phyloP scores from a whole-genome alignment of 2,329 filamentous ascomycete species.

The Huntiella abstrusa region DNA sequence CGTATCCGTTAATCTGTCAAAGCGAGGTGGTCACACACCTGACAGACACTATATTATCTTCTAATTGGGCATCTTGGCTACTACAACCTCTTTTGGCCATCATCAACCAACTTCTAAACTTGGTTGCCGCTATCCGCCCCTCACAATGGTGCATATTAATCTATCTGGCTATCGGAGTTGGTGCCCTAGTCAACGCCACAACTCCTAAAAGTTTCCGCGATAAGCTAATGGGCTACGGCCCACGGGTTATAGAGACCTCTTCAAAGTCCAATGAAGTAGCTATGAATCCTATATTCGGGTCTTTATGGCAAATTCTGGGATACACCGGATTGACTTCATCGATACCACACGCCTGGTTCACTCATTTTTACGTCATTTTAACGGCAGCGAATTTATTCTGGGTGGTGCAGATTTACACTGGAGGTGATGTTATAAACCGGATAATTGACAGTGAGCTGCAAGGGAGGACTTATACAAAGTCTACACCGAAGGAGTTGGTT shows the following conservation, averaged over 20 bases:
- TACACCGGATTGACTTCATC: constrained; percentile 22
- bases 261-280: constrained; percentile 1
- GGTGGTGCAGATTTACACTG: constrained; percentile 40
- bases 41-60: too few relatives aligned
- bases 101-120: not conserved
- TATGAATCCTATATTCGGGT: not conserved
- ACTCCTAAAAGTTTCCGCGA: constrained; percentile 19
- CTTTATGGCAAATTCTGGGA: constrained; percentile 5
- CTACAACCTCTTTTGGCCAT: too few relatives aligned
- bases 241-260: not conserved
- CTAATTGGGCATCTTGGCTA: too few relatives aligned
- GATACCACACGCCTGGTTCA: constrained; percentile 80
- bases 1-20: too few relatives aligned
- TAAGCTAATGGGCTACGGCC: constrained; percentile 21
- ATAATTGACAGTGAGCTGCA: constrained; percentile 23
- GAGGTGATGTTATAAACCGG: constrained; percentile 33
- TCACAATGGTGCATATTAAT: constrained; percentile 11
- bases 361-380: constrained; percentile 67
- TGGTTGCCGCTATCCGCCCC: constrained; percentile 7
- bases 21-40: too few relatives aligned
- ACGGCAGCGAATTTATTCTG: constrained; percentile 55
- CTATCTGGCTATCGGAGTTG: constrained; percentile 6
- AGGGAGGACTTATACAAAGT: constrained; percentile 11
- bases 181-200: constrained; percentile 6
- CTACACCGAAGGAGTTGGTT: constrained; percentile 44